phyloP scores from a whole-genome alignment of 805 yeast genomes.

The Debaryomyces maramus region DNA sequence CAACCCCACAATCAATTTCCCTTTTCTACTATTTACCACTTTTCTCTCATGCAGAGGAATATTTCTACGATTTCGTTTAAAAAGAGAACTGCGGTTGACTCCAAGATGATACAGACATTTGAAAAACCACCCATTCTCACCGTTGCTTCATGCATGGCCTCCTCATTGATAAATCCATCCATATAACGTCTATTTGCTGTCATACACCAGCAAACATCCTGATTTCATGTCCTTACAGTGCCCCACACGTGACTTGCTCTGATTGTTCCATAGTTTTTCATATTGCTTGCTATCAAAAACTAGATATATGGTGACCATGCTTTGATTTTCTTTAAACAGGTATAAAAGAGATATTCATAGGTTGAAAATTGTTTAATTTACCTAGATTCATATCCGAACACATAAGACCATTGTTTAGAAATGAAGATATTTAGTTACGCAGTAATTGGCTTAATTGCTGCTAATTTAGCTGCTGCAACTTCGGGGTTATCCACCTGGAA shows the following conservation, averaged over 20 bases:
- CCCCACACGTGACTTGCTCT: not conserved
- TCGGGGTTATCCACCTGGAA: conserved; percentile 12
- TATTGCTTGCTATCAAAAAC: not conserved
- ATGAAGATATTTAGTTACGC: conserved; percentile 3
- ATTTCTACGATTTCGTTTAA: no score
- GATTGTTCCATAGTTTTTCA: not conserved
- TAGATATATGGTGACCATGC: not conserved
- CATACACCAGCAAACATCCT: no score
- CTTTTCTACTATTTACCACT: no score
- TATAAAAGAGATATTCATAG: not conserved
- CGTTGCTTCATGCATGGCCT: no score
- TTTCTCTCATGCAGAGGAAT: no score
- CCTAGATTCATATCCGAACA: conserved; percentile 1
- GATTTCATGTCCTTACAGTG: no score
- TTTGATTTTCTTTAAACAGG: not conserved
- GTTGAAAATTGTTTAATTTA: not conserved
- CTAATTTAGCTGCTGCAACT: conserved; percentile 4
- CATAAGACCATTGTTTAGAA: not conserved
- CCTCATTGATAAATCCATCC: no score
- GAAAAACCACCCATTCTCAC: no score
- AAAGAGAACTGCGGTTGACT: no score
- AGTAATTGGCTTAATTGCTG: conserved; percentile 2
- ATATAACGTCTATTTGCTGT: no score
- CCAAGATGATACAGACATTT: no score
- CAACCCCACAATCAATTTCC: no score